Evolutionary conservation across 352 stramenopile species (phyloP).

Genomic region (Globisporangium takayamanum): DNA sequence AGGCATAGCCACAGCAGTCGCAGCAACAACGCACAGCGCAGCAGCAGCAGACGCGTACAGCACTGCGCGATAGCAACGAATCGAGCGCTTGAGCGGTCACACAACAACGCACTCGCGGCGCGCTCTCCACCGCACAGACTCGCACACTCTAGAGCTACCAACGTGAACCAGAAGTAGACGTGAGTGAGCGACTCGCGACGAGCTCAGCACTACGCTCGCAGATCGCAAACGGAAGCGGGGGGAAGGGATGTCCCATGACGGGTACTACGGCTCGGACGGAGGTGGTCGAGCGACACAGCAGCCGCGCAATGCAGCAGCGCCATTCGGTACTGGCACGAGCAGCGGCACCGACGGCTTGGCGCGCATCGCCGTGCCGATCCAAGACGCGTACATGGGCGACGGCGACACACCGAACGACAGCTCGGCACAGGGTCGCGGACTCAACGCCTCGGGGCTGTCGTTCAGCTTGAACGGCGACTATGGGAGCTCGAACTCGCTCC

Average conservation of each 20-base stretch:
- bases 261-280: slow-evolving; percentile 43
- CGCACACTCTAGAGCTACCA: too few species aligned
- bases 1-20: too few species aligned
- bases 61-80: too few species aligned
- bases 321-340: slow-evolving; percentile 4
- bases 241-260: slow-evolving; percentile 58
- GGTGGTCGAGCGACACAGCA: slow-evolving; percentile 12
- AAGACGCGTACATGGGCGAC: slow-evolving; percentile 36
- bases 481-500: slow-evolving; percentile 15
- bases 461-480: slow-evolving; percentile 28
- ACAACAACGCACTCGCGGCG: too few species aligned
- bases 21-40: too few species aligned
- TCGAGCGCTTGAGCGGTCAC: too few species aligned
- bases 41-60: too few species aligned
- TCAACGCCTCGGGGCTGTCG: slow-evolving; percentile 10
- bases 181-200: background rate
- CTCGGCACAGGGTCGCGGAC: too few species aligned
- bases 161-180: background rate
- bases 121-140: too few species aligned
- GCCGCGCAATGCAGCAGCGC: slow-evolving; percentile 5
- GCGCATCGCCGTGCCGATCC: slow-evolving; percentile 23
- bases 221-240: slow-evolving; percentile 55
- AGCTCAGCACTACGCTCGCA: slow-evolving; percentile 19
- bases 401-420: slow-evolving; percentile 6
- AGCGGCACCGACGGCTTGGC: slow-evolving; percentile 9